Evolutionary conservation across 139 green algal species (phyloP).

Genomic region (Closterium sp.): DNA sequence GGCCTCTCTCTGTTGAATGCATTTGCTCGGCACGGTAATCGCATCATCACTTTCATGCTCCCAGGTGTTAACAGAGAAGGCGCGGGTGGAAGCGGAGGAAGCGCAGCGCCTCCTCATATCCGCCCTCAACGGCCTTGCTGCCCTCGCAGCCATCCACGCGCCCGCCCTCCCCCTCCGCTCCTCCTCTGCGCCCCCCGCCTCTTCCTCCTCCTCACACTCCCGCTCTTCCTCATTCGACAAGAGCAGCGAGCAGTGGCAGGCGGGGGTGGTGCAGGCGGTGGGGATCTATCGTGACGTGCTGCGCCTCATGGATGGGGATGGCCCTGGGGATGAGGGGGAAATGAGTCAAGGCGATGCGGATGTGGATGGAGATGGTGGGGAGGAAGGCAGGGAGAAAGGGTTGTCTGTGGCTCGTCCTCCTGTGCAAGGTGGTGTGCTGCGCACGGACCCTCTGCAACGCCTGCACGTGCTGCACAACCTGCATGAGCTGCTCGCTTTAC

Average conservation of each 20-base stretch:
- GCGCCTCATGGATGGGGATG: conserved; percentile 42
- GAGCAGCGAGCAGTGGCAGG: neutral
- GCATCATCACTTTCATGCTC: too few species aligned
- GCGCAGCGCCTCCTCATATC: conserved; percentile 73
- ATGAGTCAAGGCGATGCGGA: neutral
- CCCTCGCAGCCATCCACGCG: conserved; percentile 66
- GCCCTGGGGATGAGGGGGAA: neutral
- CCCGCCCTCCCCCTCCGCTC: neutral
- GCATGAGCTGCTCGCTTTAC: neutral
- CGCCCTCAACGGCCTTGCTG: conserved; percentile 79
- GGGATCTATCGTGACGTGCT: conserved; percentile 71
- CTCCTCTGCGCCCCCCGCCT: neutral
- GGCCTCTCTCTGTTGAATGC: too few species aligned
- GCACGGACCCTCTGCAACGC: conserved; percentile 75
- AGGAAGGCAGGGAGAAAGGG: neutral
- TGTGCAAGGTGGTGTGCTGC: conserved; percentile 52
- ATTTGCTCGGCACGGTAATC: too few species aligned
- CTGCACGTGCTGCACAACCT: conserved; percentile 89
- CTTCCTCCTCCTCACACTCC: neutral
- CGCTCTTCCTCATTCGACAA: too few species aligned
- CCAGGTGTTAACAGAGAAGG: conserved; percentile 62
- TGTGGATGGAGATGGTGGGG: neutral
- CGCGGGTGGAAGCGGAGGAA: conserved; percentile 83
- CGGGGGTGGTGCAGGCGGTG: conserved; percentile 53
- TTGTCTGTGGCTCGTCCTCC: neutral